These are phyloP conservation scores for Fomes fomentarius DNA, from an alignment of 1,284 basidiomycete genomes.

Conservation along the genomic window DNA sequence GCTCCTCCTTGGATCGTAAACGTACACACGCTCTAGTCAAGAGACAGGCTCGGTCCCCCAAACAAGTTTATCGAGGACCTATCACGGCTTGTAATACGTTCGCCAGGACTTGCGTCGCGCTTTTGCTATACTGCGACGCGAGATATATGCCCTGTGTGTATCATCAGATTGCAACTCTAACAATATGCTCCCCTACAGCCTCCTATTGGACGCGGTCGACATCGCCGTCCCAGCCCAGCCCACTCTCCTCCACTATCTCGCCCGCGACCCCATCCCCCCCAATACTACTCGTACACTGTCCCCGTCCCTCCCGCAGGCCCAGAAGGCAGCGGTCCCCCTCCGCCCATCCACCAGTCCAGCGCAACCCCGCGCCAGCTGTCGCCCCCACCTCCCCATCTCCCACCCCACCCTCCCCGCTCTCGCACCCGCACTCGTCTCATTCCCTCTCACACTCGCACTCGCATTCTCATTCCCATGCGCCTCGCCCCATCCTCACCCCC, in stretches of 20 bases:
- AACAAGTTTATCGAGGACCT: too few relatives aligned
- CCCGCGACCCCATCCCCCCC: slow-evolving; percentile 33
- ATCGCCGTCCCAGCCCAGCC: slow-evolving; percentile 36
- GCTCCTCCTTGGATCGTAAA: too few relatives aligned
- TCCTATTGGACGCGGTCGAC: slow-evolving; percentile 37
- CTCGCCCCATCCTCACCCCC: neutral
- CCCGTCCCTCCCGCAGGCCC: slow-evolving; percentile 18
- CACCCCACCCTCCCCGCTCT: neutral
- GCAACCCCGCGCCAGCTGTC: slow-evolving; percentile 1
- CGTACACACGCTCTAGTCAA: too few relatives aligned
- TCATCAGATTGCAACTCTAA: neutral
- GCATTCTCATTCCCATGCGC: neutral
- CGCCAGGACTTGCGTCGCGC: too few relatives aligned
- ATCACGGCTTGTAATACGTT: too few relatives aligned
- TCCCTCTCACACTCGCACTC: neutral
- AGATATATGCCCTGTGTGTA: too few relatives aligned
- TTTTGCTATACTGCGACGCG: too few relatives aligned
- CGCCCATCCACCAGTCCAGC: slow-evolving; percentile 11
- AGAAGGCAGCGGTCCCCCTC: slow-evolving; percentile 7
- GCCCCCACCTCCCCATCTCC: neutral
- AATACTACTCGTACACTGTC: slow-evolving; percentile 31
- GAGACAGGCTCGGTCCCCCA: neutral
- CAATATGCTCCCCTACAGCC: slow-evolving; percentile 15
- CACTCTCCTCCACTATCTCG: slow-evolving; percentile 33
- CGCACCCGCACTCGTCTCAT: neutral